Conservation (phyloP, 345 rosid species). For the Aegle marmelos region DNA sequence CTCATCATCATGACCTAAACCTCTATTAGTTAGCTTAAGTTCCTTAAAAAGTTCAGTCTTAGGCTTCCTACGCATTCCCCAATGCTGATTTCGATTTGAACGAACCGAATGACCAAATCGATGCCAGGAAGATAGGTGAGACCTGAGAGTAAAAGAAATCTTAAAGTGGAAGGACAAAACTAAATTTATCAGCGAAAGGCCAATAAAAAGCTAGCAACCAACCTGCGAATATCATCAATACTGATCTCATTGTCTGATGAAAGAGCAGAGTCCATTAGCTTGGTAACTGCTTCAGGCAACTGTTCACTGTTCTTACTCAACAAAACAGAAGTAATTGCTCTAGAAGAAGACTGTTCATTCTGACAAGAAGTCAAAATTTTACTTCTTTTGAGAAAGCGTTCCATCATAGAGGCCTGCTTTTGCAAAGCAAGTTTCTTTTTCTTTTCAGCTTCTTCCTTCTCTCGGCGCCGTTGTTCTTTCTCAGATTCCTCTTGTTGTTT, state of each 20-base stretch:
- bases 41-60: slow-evolving; percentile 61
- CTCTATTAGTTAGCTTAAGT: slow-evolving; percentile 59
- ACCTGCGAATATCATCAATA: slow-evolving; percentile 61
- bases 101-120: slow-evolving; percentile 42
- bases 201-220: slow-evolving; percentile 15
- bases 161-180: slow-evolving; percentile 15
- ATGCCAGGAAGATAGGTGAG: slow-evolving; percentile 73
- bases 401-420: slow-evolving; percentile 94
- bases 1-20: slow-evolving; percentile 37
- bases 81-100: slow-evolving; percentile 45
- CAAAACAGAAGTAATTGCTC: slow-evolving; percentile 17
- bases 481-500: slow-evolving; percentile 85
- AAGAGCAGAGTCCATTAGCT: slow-evolving; percentile 57
- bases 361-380: slow-evolving; percentile 37
- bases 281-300: slow-evolving; percentile 38
- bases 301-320: slow-evolving; percentile 28
- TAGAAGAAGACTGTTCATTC: slow-evolving; percentile 31
- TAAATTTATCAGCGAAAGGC: slow-evolving; percentile 1
- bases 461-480: slow-evolving; percentile 61
- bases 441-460: slow-evolving; percentile 71
- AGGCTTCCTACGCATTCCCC: slow-evolving; percentile 80
- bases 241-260: slow-evolving; percentile 42
- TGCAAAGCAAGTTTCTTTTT: slow-evolving; percentile 56
- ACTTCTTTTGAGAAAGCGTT: slow-evolving; percentile 66
- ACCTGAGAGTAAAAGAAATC: slow-evolving; percentile 41